phyloP scores from a whole-genome alignment of 176 grass and related monocot species.

The Triticum turgidum region DNA sequence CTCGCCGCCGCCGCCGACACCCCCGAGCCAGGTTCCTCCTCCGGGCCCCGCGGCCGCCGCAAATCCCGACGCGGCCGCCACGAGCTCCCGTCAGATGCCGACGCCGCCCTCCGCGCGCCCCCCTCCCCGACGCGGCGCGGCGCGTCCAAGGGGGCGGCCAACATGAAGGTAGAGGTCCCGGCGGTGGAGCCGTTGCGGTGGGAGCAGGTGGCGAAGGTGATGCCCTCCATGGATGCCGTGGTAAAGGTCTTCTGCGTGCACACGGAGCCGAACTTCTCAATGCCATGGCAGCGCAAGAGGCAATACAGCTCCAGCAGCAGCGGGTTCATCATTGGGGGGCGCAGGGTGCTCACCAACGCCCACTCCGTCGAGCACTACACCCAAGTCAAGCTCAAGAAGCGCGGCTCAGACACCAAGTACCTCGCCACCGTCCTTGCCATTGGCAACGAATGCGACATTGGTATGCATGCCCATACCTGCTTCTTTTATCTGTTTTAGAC shows the following conservation, averaged over 20 bases:
- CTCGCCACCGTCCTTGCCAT: slow-evolving; percentile 88
- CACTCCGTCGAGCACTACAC: slow-evolving; percentile 95
- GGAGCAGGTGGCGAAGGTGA: slow-evolving; percentile 73
- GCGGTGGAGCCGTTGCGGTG: slow-evolving; percentile 49
- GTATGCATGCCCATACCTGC: slow-evolving; percentile 26
- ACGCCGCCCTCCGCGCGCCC: not conserved
- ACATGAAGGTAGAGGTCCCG: slow-evolving; percentile 28
- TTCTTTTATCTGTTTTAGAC: not conserved
- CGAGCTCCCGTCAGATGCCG: slow-evolving; percentile 34
- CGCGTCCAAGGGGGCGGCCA: slow-evolving; percentile 21
- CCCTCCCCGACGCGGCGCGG: slow-evolving; percentile 33
- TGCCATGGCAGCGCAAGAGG: slow-evolving; percentile 93
- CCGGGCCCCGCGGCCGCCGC: not conserved
- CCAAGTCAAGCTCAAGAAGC: slow-evolving; percentile 97
- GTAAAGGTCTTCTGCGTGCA: slow-evolving; percentile 98
- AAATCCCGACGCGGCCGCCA: slow-evolving; percentile 38
- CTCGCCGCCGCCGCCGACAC: slow-evolving; percentile 24
- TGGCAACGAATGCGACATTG: slow-evolving; percentile 91
- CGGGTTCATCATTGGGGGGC: slow-evolving; percentile 63
- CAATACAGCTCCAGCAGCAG: slow-evolving; percentile 96
- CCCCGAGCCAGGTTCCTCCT: slow-evolving; percentile 24
- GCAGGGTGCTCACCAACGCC: slow-evolving; percentile 91
- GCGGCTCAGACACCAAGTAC: slow-evolving; percentile 89
- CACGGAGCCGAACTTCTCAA: slow-evolving; percentile 92
- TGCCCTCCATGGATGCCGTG: slow-evolving; percentile 92